Conservation (phyloP, 768 basidiomycete genomes). For the Coprinopsis strossmayeri region DNA sequence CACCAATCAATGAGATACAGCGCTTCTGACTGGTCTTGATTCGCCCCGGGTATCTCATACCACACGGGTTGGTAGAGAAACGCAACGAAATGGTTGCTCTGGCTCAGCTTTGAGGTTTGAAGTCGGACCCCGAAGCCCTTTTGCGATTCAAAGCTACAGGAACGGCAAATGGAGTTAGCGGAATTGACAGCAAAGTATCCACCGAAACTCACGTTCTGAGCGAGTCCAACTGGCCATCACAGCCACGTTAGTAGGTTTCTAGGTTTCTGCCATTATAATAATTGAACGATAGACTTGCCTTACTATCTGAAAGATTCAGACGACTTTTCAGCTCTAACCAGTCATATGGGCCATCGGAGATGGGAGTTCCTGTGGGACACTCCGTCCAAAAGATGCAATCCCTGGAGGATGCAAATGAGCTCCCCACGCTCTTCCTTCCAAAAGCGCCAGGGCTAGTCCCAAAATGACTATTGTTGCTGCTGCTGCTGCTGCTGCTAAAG, state of each 20-base stretch:
- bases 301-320: neutral
- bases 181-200: neutral
- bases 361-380: neutral
- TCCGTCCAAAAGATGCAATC: neutral
- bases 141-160: neutral
- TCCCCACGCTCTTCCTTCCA: no score
- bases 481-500: no score
- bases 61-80: neutral
- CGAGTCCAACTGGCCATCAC: neutral
- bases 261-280: neutral
- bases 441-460: no score
- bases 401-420: no score
- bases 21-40: neutral
- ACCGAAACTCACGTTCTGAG: neutral
- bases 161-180: neutral
- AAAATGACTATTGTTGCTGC: no score
- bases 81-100: neutral
- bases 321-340: neutral
- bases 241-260: neutral
- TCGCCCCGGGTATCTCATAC: conserved; percentile 1
- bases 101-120: neutral
- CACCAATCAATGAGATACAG: neutral
- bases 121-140: neutral
- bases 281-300: neutral
- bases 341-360: neutral